Evolutionary conservation across 2,329 filamentous ascomycete species (phyloP).

Genomic region (Aureobasidium sp.): DNA sequence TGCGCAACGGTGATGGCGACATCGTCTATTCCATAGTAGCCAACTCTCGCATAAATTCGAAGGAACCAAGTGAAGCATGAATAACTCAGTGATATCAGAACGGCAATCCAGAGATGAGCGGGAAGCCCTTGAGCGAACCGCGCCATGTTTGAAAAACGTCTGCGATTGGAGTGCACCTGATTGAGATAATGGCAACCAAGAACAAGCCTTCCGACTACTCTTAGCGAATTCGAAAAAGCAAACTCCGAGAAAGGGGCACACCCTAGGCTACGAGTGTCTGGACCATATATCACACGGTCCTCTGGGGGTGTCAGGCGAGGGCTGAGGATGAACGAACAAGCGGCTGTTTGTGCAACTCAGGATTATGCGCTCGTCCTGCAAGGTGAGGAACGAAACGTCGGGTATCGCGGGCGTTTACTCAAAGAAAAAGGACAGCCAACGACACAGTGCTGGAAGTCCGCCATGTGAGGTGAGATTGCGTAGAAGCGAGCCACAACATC

Average conservation of each 20-base stretch:
- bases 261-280: constrained; percentile 1
- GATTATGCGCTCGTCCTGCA: constrained; percentile 9
- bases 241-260: neutral
- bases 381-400: constrained; percentile 3
- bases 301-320: neutral
- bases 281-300: constrained; percentile 11
- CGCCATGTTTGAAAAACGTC: neutral
- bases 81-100: constrained; percentile 7
- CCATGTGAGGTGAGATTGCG: neutral
- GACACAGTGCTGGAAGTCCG: neutral
- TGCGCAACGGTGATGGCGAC: constrained; percentile 1
- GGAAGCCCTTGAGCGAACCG: constrained; percentile 4
- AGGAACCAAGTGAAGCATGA: constrained; percentile 11
- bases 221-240: constrained; percentile 6
- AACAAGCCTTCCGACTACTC: neutral
- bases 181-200: neutral
- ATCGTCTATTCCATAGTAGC: constrained; percentile 12
- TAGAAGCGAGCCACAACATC: neutral
- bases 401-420: neutral
- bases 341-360: constrained; percentile 7
- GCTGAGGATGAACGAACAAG: constrained; percentile 3
- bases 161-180: neutral
- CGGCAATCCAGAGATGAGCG: constrained; percentile 9
- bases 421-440: constrained; percentile 1
- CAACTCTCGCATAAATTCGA: constrained; percentile 12